Percentiles rank a stretch among this genome's conserved stretches.
Conservation (phyloP, 2,329 filamentous ascomycete species). For the Rhynchosporium graminicola region DNA sequence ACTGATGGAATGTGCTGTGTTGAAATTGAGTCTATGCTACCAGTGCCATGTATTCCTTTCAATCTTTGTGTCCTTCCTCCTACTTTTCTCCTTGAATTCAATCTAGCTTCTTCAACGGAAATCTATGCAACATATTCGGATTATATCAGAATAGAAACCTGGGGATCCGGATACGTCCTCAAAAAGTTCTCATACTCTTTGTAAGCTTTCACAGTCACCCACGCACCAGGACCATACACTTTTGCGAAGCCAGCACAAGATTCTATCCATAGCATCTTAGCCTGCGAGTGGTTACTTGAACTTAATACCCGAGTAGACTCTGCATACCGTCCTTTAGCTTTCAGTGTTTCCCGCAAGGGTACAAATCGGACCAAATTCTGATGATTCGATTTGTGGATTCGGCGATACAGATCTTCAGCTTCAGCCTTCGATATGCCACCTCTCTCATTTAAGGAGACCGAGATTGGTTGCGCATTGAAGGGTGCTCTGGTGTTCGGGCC, state of each 20-base stretch:
- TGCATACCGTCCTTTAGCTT: constrained; percentile 29
- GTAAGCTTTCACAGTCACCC: constrained; percentile 30
- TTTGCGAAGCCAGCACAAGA: constrained; percentile 32
- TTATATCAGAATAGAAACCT: constrained; percentile 6
- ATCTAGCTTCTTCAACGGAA: neutral
- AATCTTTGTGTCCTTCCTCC: too few species aligned
- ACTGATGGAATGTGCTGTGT: too few species aligned
- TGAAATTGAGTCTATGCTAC: too few species aligned
- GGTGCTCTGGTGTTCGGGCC: constrained; percentile 33
- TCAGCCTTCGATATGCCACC: constrained; percentile 26
- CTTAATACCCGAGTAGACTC: constrained; percentile 28
- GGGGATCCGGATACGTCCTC: constrained; percentile 29
- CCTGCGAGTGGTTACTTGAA: constrained; percentile 25
- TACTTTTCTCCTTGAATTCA: neutral
- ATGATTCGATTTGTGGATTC: constrained; percentile 29
- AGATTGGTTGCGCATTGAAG: constrained; percentile 32
- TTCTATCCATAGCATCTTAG: constrained; percentile 34
- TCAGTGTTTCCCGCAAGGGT: constrained; percentile 32
- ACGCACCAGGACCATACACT: constrained; percentile 31
- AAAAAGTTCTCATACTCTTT: constrained; percentile 35
- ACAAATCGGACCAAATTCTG: constrained; percentile 30
- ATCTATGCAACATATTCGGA: constrained; percentile 5
- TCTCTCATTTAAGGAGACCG: constrained; percentile 30
- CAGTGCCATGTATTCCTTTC: too few species aligned
- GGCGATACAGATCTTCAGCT: constrained; percentile 29